Evolutionary conservation across 2,329 filamentous ascomycete genomes (phyloP).

Genomic region (Endocalyx cinctus): DNA sequence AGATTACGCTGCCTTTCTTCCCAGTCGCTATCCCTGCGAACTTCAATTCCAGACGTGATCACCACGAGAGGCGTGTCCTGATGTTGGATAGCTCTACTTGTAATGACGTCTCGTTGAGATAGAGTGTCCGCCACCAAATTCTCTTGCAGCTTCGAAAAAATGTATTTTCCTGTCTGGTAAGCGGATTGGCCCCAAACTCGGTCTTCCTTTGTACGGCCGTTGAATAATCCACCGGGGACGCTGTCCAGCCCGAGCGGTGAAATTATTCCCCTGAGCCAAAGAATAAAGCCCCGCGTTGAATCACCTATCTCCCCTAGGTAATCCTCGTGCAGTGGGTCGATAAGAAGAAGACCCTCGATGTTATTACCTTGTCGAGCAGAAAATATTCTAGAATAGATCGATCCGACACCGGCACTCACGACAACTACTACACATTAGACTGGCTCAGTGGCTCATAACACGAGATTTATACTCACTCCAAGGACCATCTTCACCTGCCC

Average conservation of each 20-base stretch:
- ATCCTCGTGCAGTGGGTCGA: conserved; percentile 88
- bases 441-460: not conserved
- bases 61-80: conserved; percentile 72
- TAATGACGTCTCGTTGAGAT: conserved; percentile 75
- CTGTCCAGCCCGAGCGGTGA: conserved; percentile 84
- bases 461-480: conserved; percentile 47
- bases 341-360: conserved; percentile 73
- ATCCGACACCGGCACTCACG: conserved; percentile 80
- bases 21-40: conserved; percentile 67
- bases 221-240: conserved; percentile 74
- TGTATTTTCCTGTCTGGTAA: conserved; percentile 74
- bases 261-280: conserved; percentile 82
- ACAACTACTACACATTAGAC: conserved; percentile 49
- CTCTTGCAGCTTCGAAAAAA: conserved; percentile 91
- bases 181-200: conserved; percentile 77
- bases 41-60: conserved; percentile 73
- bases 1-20: conserved; percentile 80
- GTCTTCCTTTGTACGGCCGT: conserved; percentile 74
- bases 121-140: conserved; percentile 81
- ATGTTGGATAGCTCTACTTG: conserved; percentile 74
- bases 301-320: conserved; percentile 64
- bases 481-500: conserved; percentile 77
- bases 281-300: conserved; percentile 69
- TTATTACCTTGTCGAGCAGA: conserved; percentile 73
- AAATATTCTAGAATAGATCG: conserved; percentile 87